Evolutionary conservation across 805 yeast genomes (phyloP), one percentile per base, ranked within the genome.

Genomic region (Saccharomycopsis fermentans): DNA sequence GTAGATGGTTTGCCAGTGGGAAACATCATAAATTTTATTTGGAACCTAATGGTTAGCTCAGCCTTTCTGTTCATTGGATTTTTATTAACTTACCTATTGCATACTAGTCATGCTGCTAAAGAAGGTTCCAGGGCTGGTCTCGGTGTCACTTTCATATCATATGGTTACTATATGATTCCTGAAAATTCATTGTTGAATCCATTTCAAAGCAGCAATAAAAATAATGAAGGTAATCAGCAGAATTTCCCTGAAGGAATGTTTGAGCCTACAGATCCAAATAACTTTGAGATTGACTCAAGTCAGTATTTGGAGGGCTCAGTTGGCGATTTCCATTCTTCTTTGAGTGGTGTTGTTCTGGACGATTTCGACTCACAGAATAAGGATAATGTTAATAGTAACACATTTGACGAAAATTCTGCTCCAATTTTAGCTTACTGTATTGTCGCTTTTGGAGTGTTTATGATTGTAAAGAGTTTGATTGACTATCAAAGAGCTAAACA

Each of bases 1-100:
- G 90, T 94, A 35, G 96, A 92, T 64, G 98, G 97, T 0, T 75
- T 94, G 64, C 98, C 99, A 0, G 98, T 92, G 34, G 99, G 99
- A 1, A 87, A 87, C 66, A 69, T 87, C n/a, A 82, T 95, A 39
- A 89, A 88, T 67, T 85, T 91, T 66, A 71, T 88, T 4, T 92
- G 99, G 98, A 92, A 91, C 71, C 77, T 83, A 64, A 77, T 90
- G 64, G 95, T 94, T 2, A 83, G 96, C 26, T 79, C 89, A n/a
- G 86, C 95, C 47, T 94, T 94, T 75, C 97, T 92, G 71, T 88
- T 87, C 69, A 86, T 92, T 35, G 99, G 99, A 3, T 94, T 94
- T 71, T 76, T 94, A 48, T 77, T 92, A 58, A 91, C 98, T 6
- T 94, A 91, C 68, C 74, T 92, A 52, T 75, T 94, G 57, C 98